Conservation (phyloP, 78 protist species). For the Cavenderia fasciculata region DNA sequence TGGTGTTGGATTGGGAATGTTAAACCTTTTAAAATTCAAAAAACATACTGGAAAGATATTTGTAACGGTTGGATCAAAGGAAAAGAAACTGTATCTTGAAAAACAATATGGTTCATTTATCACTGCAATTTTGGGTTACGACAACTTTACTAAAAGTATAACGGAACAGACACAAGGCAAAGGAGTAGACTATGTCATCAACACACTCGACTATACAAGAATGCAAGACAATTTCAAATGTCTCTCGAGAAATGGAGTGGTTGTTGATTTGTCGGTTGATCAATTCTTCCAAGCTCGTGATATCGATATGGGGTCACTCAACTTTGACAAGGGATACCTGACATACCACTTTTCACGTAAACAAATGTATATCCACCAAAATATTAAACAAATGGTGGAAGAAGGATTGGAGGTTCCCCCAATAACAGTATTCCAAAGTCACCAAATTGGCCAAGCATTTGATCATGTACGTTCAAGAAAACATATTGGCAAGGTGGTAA, state of each 20-base stretch:
- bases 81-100: neutral
- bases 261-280: neutral
- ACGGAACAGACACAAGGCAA: neutral
- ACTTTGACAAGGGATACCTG: neutral
- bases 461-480: neutral
- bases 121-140: neutral
- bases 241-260: neutral
- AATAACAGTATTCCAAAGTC: neutral
- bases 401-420: neutral
- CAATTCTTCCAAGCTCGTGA: neutral
- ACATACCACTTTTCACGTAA: neutral
- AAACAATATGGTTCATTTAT: neutral
- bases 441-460: neutral
- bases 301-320: neutral
- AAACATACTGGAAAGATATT: neutral
- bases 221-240: neutral
- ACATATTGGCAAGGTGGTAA: slow-evolving; percentile 2
- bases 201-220: neutral
- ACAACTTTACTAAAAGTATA: neutral
- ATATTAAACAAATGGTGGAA: neutral
- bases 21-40: neutral
- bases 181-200: neutral
- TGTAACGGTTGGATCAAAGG: neutral
- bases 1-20: slow-evolving; percentile 6
- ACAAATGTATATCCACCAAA: neutral